phyloP scores from a whole-genome alignment of 805 yeast genomes.

The Candida sithepensis region DNA sequence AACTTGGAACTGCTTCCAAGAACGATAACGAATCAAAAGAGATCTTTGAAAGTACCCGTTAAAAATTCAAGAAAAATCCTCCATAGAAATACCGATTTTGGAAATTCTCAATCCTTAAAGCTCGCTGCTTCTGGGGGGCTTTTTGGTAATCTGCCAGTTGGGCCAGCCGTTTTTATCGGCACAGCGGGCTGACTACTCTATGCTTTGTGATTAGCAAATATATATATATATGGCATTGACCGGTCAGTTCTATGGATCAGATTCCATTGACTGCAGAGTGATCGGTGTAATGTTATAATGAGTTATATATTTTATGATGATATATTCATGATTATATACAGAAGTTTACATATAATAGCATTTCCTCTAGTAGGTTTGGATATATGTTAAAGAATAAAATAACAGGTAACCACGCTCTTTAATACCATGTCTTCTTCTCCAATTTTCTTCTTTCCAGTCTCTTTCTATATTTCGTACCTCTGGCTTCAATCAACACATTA shows the following conservation, averaged over 20 bases:
- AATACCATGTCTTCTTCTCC: slow-evolving; percentile 37
- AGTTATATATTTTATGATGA: not conserved
- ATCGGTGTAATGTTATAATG: not conserved
- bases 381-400: not conserved
- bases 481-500: slow-evolving; percentile 58
- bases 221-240: too few relatives aligned
- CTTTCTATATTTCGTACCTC: slow-evolving; percentile 49
- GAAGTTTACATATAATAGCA: too few relatives aligned
- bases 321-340: not conserved
- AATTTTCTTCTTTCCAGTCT: slow-evolving; percentile 40
- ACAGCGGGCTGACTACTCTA: too few relatives aligned
- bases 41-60: not conserved
- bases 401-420: not conserved
- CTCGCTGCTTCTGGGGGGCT: not conserved
- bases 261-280: too few relatives aligned
- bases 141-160: too few relatives aligned
- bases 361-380: too few relatives aligned
- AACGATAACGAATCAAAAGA: not conserved
- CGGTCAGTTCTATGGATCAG: too few relatives aligned
- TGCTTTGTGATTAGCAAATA: too few relatives aligned
- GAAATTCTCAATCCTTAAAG: not conserved
- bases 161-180: too few relatives aligned
- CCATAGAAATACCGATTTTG: slow-evolving; percentile 1
- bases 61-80: not conserved
- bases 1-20: too few relatives aligned